These are phyloP conservation scores for Leccinum subtestaceum DNA, from an alignment of 768 basidiomycete species.

Conservation along the genomic window DNA sequence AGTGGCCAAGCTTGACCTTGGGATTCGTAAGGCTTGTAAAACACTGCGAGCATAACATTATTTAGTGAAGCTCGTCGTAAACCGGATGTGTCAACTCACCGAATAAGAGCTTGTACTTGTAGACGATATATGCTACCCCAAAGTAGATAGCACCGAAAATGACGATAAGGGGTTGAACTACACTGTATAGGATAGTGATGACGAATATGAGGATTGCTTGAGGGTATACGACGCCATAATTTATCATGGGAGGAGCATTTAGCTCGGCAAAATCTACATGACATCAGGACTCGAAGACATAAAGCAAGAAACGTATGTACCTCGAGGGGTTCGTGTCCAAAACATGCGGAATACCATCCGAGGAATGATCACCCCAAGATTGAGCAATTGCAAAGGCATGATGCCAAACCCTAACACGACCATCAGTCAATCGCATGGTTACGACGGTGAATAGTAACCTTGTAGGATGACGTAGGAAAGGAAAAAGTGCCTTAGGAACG, in stretches of 20 bases:
- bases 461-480: conserved; percentile 82
- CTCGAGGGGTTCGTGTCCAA: conserved; percentile 86
- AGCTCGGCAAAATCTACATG: conserved; percentile 86
- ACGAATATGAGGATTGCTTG: conserved; percentile 96
- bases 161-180: conserved; percentile 92
- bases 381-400: conserved; percentile 94
- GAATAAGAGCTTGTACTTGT: conserved; percentile 96
- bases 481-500: conserved; percentile 69
- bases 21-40: conserved; percentile 98
- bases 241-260: conserved; percentile 97
- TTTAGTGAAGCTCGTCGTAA: background rate
- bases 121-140: conserved; percentile 91
- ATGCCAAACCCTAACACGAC: conserved; percentile 69
- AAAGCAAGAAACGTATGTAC: conserved; percentile 36
- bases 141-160: conserved; percentile 96
- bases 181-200: conserved; percentile 91
- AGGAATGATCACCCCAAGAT: conserved; percentile 85
- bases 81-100: conserved; percentile 47
- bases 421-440: conserved; percentile 3
- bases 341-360: conserved; percentile 72
- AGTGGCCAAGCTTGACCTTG: conserved; percentile 98
- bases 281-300: background rate
- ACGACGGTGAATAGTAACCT: conserved; percentile 39
- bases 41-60: conserved; percentile 52
- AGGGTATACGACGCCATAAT: conserved; percentile 95